A percentile compares a stretch with the other conserved stretches of the same genome.
phyloP scores from a whole-genome alignment of 805 yeast genomes.

The Candida vaughaniae region DNA sequence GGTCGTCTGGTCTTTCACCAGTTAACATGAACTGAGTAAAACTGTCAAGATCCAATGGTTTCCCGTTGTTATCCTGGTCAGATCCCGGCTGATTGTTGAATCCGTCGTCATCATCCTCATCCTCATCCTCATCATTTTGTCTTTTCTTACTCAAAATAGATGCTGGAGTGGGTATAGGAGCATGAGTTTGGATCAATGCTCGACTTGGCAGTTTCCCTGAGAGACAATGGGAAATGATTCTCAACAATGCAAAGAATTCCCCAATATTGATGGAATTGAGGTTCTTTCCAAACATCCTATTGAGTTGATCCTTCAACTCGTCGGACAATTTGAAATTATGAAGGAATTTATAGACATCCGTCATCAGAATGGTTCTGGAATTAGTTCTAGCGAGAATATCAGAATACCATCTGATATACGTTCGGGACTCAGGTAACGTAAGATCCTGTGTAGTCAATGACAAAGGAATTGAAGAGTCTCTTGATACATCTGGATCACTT shows the following conservation, averaged over 20 bases:
- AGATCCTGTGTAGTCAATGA: constrained; percentile 67
- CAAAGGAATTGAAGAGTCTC: constrained; percentile 53
- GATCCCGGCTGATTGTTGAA: background rate
- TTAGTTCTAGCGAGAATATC: constrained; percentile 74
- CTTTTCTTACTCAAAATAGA: constrained; percentile 69
- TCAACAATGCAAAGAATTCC: constrained; percentile 82
- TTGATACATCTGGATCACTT: constrained; percentile 5
- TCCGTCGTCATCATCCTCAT: constrained; percentile 16
- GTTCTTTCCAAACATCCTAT: constrained; percentile 50
- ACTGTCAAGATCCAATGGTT: constrained; percentile 74
- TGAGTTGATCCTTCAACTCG: constrained; percentile 49
- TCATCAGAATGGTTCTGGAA: constrained; percentile 61
- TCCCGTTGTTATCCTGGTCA: constrained; percentile 6
- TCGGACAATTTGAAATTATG: constrained; percentile 69
- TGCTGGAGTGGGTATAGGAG: constrained; percentile 76
- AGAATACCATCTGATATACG: constrained; percentile 92
- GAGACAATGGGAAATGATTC: constrained; percentile 75
- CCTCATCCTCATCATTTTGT: constrained; percentile 43
- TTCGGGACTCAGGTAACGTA: constrained; percentile 72
- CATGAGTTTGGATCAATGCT: constrained; percentile 48
- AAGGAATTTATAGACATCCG: constrained; percentile 78
- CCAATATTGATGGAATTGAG: constrained; percentile 72
- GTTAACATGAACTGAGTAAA: constrained; percentile 83
- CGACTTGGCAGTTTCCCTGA: constrained; percentile 54
- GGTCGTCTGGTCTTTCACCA: constrained; percentile 64